These are phyloP conservation scores for Fomitopsis palustris DNA, from an alignment of 1,284 basidiomycete species.

Conservation along the genomic window DNA sequence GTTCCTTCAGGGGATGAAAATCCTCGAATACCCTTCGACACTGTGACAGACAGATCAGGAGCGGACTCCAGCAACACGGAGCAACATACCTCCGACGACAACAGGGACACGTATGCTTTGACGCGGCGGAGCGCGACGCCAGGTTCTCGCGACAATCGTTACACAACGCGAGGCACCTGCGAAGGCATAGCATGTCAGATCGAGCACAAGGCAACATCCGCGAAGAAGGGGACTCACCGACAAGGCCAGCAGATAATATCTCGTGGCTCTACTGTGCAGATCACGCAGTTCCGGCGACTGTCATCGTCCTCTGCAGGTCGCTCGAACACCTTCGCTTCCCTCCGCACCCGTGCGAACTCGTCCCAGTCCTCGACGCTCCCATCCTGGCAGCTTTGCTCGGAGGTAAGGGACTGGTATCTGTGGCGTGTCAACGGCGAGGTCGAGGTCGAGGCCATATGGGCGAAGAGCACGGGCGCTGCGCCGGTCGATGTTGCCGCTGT, in stretches of 20 bases:
- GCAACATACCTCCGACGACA: constrained; percentile 59
- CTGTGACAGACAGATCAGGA: not conserved
- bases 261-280: constrained; percentile 66
- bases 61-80: not conserved
- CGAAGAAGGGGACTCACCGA: constrained; percentile 42
- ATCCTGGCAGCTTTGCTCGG: not conserved
- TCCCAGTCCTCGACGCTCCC: constrained; percentile 24
- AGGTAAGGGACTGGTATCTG: constrained; percentile 37
- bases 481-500: constrained; percentile 20
- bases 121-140: constrained; percentile 55
- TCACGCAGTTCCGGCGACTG: constrained; percentile 53
- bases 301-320: constrained; percentile 28
- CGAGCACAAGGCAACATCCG: not conserved
- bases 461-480: constrained; percentile 42
- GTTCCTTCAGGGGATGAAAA: constrained; percentile 7
- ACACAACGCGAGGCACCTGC: constrained; percentile 68
- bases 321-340: constrained; percentile 14
- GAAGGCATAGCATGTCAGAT: constrained; percentile 1
- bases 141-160: constrained; percentile 70
- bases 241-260: constrained; percentile 80
- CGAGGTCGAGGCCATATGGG: constrained; percentile 38
- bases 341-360: constrained; percentile 22
- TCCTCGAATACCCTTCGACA: constrained; percentile 10
- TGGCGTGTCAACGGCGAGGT: constrained; percentile 44
- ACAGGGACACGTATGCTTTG: constrained; percentile 72